A percentile compares a stretch with the other conserved stretches of the same genome.
These are phyloP conservation scores for Zhuliangozyma blackwelliae DNA, from an alignment of 1,139 yeast genomes.

Conservation along the genomic window DNA sequence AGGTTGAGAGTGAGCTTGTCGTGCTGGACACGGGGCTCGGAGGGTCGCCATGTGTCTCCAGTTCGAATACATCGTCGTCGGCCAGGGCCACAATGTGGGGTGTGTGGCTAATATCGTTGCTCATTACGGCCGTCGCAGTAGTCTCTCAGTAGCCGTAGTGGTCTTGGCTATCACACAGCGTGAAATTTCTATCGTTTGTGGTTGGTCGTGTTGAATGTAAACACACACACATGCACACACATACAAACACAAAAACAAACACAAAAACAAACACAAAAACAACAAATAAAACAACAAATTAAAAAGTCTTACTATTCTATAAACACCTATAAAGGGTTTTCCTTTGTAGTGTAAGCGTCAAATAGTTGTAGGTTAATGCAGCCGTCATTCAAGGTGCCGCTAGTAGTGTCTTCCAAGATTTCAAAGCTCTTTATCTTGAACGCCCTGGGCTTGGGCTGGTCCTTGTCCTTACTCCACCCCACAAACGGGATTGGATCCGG, in stretches of 20 bases:
- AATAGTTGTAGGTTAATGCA: conserved; percentile 70
- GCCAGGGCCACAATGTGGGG: no score
- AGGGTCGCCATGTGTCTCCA: no score
- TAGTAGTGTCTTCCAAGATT: conserved; percentile 63
- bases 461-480: conserved; percentile 6
- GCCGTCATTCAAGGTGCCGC: conserved; percentile 57
- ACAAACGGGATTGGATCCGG: conserved; percentile 20
- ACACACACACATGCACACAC: background rate
- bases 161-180: no score
- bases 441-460: conserved; percentile 4
- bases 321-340: conserved; percentile 50
- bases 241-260: no score
- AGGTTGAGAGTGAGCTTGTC: no score
- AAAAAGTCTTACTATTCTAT: background rate
- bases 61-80: no score
- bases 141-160: no score
- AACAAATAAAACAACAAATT: background rate
- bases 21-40: no score
- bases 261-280: no score
- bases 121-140: no score
- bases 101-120: no score
- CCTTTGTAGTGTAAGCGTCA: conserved; percentile 66
- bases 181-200: background rate
- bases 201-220: background rate
- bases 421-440: conserved; percentile 51